Conservation (phyloP, 768 basidiomycete genomes). For the Filobasidium wieringae region DNA sequence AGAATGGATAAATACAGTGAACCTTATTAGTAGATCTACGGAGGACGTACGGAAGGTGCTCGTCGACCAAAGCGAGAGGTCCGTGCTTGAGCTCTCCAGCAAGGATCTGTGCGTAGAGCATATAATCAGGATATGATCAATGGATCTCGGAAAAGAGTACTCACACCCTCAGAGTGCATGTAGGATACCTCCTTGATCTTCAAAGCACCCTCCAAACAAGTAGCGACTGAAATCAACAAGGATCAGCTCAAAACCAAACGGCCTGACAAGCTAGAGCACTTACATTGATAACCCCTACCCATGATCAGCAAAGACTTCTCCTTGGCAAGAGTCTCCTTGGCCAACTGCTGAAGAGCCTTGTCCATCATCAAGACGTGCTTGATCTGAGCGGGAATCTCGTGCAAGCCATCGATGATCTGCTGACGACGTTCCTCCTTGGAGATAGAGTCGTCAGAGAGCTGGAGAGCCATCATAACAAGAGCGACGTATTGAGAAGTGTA, state of each 20-base stretch:
- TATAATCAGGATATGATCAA: conserved; percentile 6
- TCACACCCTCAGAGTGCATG: conserved; percentile 44
- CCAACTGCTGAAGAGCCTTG: conserved; percentile 62
- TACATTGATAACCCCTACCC: conserved; percentile 87
- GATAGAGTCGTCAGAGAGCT: conserved; percentile 92
- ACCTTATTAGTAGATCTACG: neutral
- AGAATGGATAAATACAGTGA: neutral
- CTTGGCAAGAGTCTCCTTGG: conserved; percentile 52
- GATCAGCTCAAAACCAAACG: neutral
- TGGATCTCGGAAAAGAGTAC: conserved; percentile 5
- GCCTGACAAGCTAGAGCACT: neutral
- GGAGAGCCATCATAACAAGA: conserved; percentile 94
- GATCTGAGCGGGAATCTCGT: conserved; percentile 80
- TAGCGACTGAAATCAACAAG: conserved; percentile 57
- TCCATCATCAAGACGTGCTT: conserved; percentile 75
- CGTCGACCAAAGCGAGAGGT: conserved; percentile 91
- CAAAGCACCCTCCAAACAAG: conserved; percentile 91
- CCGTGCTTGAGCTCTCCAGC: conserved; percentile 99
- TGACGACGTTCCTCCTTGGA: conserved; percentile 80
- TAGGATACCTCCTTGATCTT: conserved; percentile 99
- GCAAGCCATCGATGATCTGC: conserved; percentile 85
- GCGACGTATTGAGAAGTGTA: conserved; percentile 99
- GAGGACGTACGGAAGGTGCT: conserved; percentile 64
- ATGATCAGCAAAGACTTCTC: conserved; percentile 86
- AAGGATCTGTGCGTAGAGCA: conserved; percentile 66